phyloP scores from a whole-genome alignment of 306 rosid genomes.

The Myrica gale region DNA sequence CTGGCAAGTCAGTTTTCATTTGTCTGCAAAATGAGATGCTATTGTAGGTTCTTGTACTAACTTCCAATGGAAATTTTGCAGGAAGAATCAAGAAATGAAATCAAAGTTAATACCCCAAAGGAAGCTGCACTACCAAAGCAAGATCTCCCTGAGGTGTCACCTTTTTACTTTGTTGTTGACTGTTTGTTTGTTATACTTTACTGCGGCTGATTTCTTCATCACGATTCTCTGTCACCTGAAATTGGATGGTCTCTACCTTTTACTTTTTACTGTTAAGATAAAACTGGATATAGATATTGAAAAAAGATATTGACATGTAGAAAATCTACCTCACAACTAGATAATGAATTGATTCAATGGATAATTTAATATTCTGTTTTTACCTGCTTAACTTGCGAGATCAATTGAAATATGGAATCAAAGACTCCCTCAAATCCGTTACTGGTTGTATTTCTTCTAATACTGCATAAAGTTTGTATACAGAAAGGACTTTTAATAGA shows the following conservation, averaged over 20 bases:
- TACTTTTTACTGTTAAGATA: neutral
- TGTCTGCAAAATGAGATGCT: slow-evolving; percentile 6
- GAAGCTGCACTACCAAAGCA: slow-evolving; percentile 40
- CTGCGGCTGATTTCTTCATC: slow-evolving; percentile 7
- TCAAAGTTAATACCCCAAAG: slow-evolving; percentile 37
- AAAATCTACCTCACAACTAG: neutral
- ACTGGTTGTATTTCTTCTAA: neutral
- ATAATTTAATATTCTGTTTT: neutral
- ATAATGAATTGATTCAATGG: neutral
- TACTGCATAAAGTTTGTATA: neutral
- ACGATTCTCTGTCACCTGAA: slow-evolving; percentile 10
- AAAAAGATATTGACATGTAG: too few species aligned
- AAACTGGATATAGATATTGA: too few species aligned
- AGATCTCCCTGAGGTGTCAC: slow-evolving; percentile 69
- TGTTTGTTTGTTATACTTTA: slow-evolving; percentile 18
- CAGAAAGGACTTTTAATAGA: neutral
- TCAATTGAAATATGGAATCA: neutral
- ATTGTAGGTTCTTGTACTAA: slow-evolving; percentile 20
- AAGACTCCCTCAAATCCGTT: neutral
- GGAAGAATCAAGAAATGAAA: slow-evolving; percentile 41
- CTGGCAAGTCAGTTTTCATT: slow-evolving; percentile 13
- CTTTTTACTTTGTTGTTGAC: neutral
- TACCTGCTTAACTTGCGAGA: neutral
- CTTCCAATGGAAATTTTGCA: slow-evolving; percentile 36
- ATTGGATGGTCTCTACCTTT: slow-evolving; percentile 6